A percentile compares a stretch with the other conserved stretches of the same genome.
Conservation (phyloP, 2,329 filamentous ascomycete genomes). For the Xylaria hypoxylon region DNA sequence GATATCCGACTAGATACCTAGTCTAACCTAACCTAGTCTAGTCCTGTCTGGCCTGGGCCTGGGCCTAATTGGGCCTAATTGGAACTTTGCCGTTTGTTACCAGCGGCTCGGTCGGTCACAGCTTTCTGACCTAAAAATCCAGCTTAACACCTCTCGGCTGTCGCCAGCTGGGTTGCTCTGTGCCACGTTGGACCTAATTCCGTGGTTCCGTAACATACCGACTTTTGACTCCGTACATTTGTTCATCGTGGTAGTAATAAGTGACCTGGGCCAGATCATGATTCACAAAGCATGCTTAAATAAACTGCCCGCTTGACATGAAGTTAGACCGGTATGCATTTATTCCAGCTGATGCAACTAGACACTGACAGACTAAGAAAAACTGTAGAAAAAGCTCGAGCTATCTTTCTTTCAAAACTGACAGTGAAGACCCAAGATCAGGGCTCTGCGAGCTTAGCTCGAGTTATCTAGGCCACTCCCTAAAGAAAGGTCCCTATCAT, state of each 20-base stretch:
- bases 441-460: slow-evolving; percentile 27
- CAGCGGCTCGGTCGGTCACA: not conserved
- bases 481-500: slow-evolving; percentile 27
- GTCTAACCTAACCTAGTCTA: not conserved
- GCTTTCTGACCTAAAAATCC: not conserved
- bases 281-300: not conserved
- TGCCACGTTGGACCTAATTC: too few species aligned
- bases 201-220: too few species aligned
- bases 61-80: too few species aligned
- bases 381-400: slow-evolving; percentile 29
- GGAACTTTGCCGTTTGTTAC: not conserved
- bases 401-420: slow-evolving; percentile 28
- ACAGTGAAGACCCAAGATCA: slow-evolving; percentile 28
- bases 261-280: not conserved
- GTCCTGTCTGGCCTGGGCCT: not conserved
- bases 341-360: slow-evolving; percentile 22
- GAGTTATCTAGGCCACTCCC: slow-evolving; percentile 29
- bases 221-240: too few species aligned
- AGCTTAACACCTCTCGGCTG: not conserved
- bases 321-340: slow-evolving; percentile 18
- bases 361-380: slow-evolving; percentile 31
- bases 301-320: not conserved
- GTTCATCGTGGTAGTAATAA: not conserved
- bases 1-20: not conserved
- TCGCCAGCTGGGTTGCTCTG: too few species aligned